phyloP scores from a whole-genome alignment of 306 rosid species.

The Prunus campanulata region DNA sequence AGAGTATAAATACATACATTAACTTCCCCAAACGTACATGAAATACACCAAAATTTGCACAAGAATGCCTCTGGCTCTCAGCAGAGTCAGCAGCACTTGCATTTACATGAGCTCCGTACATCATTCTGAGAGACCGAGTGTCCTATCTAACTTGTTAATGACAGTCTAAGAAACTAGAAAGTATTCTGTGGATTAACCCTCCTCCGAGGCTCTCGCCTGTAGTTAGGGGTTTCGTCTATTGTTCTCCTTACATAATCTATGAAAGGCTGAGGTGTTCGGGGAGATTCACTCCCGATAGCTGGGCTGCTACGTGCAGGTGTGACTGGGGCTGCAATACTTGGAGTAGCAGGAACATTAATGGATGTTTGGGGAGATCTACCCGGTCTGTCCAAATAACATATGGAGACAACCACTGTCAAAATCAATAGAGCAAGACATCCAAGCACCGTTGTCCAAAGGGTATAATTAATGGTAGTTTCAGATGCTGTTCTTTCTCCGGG shows the following conservation, averaged over 20 bases:
- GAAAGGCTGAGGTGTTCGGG: slow-evolving; percentile 90
- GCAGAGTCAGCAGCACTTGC: slow-evolving; percentile 1
- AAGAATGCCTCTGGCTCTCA: background rate
- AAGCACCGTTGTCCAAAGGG: slow-evolving; percentile 42
- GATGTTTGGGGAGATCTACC: slow-evolving; percentile 41
- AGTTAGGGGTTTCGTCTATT: slow-evolving; percentile 91
- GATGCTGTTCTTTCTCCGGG: slow-evolving; percentile 38
- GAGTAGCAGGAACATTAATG: slow-evolving; percentile 27
- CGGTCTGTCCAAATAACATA: slow-evolving; percentile 43
- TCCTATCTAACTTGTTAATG: background rate
- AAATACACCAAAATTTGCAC: slow-evolving; percentile 5
- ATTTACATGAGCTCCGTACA: slow-evolving; percentile 16
- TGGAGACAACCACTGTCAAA: slow-evolving; percentile 30
- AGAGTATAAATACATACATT: background rate
- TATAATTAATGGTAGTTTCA: slow-evolving; percentile 15
- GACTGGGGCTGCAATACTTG: slow-evolving; percentile 42
- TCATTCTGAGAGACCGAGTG: background rate
- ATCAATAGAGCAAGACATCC: slow-evolving; percentile 41
- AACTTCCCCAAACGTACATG: slow-evolving; percentile 4
- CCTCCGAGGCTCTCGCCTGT: slow-evolving; percentile 69
- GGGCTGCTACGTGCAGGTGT: slow-evolving; percentile 62
- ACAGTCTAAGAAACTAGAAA: slow-evolving; percentile 34
- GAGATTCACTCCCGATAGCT: slow-evolving; percentile 50
- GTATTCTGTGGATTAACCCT: slow-evolving; percentile 85
- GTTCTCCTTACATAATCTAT: slow-evolving; percentile 91